Conservation (phyloP, 2,329 filamentous ascomycete species). For the Sclerotinia borealis region DNA sequence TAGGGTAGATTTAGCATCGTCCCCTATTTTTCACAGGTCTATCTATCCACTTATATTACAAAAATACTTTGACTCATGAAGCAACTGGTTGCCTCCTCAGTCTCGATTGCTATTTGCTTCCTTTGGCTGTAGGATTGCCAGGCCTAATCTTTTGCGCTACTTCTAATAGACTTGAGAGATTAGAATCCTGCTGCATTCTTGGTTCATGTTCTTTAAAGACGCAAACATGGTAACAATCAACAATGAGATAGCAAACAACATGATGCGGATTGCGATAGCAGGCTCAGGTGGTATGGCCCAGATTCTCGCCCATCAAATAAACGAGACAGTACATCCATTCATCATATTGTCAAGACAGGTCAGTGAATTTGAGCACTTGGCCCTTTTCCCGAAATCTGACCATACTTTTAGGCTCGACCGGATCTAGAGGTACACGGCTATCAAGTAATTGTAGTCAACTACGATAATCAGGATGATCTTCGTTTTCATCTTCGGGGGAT, state of each 20-base stretch:
- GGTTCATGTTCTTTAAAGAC: neutral
- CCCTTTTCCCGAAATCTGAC: neutral
- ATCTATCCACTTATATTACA: constrained; percentile 19
- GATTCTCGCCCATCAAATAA: constrained; percentile 52
- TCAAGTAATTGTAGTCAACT: constrained; percentile 65
- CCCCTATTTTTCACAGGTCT: constrained; percentile 1
- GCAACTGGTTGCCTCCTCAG: constrained; percentile 17
- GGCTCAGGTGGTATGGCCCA: constrained; percentile 55
- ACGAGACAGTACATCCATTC: constrained; percentile 59
- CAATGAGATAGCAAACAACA: constrained; percentile 16
- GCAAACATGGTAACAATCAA: neutral
- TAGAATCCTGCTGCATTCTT: neutral
- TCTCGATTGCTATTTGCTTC: neutral
- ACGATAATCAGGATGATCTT: constrained; percentile 51
- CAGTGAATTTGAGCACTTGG: constrained; percentile 27
- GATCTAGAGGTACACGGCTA: constrained; percentile 40
- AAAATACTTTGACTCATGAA: constrained; percentile 21
- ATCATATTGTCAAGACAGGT: constrained; percentile 64
- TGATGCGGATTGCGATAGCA: constrained; percentile 56
- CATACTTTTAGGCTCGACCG: constrained; percentile 32
- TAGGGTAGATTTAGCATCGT: neutral
- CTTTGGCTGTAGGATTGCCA: neutral
- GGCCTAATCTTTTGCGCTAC: neutral
- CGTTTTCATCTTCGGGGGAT: constrained; percentile 63
- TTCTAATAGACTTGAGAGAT: neutral